A percentile compares a stretch with the other conserved stretches of the same genome.
Conservation (phyloP, 768 basidiomycete genomes). For the Xerocomus potaroensis region DNA sequence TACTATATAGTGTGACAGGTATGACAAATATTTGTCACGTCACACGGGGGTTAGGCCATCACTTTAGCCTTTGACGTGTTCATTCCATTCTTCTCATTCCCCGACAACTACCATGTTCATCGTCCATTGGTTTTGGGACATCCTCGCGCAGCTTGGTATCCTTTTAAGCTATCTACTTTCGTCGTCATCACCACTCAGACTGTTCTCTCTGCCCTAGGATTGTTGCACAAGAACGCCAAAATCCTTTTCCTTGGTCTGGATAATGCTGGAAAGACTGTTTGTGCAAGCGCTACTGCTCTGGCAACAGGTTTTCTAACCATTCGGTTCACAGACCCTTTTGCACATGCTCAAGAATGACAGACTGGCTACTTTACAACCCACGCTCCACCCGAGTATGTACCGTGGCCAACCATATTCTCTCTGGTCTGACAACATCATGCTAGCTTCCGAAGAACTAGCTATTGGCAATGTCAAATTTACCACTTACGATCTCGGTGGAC, state of each 20-base stretch:
- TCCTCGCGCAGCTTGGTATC: conserved; percentile 89
- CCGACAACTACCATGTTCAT: conserved; percentile 61
- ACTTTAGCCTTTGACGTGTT: conserved; percentile 18
- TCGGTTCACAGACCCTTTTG: conserved; percentile 66
- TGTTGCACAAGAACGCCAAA: conserved; percentile 98
- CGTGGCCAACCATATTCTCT: not conserved
- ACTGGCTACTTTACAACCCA: conserved; percentile 95
- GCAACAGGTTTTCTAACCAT: conserved; percentile 4
- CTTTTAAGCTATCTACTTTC: conserved; percentile 2
- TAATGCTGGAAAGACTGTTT: conserved; percentile 98
- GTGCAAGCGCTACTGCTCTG: conserved; percentile 23
- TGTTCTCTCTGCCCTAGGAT: conserved; percentile 44
- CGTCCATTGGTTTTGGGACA: conserved; percentile 95
- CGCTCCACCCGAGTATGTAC: conserved; percentile 91
- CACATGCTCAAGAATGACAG: conserved; percentile 99
- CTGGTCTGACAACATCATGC: conserved; percentile 7
- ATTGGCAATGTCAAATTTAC: conserved; percentile 99
- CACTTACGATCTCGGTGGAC: conserved; percentile 96
- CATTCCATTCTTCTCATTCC: conserved; percentile 18
- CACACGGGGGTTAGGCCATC: conserved; percentile 4
- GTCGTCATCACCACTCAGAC: not conserved
- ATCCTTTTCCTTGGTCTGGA: conserved; percentile 98
- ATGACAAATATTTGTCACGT: conserved; percentile 19
- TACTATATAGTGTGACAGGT: not conserved
- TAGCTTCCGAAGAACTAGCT: conserved; percentile 97